Evolutionary conservation across 805 yeast genomes (phyloP).

Genomic region (Sungouiella thailandica): DNA sequence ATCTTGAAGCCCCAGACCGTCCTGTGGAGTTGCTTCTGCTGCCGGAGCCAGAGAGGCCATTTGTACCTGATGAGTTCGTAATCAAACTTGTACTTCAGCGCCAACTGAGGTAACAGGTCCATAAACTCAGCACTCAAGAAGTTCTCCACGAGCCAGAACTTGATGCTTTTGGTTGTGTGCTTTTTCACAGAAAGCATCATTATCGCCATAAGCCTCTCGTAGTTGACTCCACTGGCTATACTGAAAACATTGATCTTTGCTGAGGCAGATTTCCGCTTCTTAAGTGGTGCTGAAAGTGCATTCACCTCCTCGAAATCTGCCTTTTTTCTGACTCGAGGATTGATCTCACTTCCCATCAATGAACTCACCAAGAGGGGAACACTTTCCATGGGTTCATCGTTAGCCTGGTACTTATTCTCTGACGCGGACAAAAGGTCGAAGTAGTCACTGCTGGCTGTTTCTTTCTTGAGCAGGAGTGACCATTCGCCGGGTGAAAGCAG

Average conservation of each 20-base stretch:
- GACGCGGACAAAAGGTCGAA: constrained; percentile 34
- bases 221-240: constrained; percentile 76
- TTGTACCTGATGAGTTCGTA: constrained; percentile 78
- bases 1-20: constrained; percentile 87
- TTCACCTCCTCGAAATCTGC: constrained; percentile 12
- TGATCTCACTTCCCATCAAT: constrained; percentile 42
- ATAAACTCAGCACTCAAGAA: constrained; percentile 70
- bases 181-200: constrained; percentile 76
- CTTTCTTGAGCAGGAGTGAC: constrained; percentile 45
- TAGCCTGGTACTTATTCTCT: constrained; percentile 36
- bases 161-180: constrained; percentile 53
- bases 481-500: constrained; percentile 69
- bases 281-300: constrained; percentile 5
- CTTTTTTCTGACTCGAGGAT: constrained; percentile 42
- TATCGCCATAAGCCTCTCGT: constrained; percentile 69
- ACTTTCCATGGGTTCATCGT: constrained; percentile 17
- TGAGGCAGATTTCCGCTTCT: constrained; percentile 8
- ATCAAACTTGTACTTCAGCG: constrained; percentile 55
- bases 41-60: constrained; percentile 90
- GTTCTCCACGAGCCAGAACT: constrained; percentile 84
- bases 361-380: constrained; percentile 33
- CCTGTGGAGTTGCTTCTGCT: constrained; percentile 73
- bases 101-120: constrained; percentile 52
- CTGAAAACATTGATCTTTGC: constrained; percentile 71
- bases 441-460: constrained; percentile 10